phyloP scores from a whole-genome alignment of 1,139 yeast species.

The Pichia sp. region DNA sequence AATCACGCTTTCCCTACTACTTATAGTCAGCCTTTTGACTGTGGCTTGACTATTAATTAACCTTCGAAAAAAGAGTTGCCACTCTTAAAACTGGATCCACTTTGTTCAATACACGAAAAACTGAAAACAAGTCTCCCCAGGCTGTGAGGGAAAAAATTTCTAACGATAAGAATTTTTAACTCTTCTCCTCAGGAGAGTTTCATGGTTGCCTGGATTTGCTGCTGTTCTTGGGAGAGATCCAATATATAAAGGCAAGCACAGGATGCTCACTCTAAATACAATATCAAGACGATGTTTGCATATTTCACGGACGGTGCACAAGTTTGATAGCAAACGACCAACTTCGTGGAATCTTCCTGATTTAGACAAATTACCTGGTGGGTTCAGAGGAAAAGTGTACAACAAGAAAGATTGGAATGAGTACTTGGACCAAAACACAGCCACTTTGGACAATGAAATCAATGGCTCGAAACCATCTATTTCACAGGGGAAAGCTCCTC shows the following conservation, averaged over 20 bases:
- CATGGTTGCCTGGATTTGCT: neutral
- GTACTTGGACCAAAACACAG: constrained; percentile 24
- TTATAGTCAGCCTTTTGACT: neutral
- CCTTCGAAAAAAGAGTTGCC: neutral
- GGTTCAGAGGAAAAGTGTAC: constrained; percentile 31
- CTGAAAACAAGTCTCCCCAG: neutral
- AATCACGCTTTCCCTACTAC: neutral
- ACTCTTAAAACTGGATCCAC: neutral
- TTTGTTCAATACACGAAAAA: neutral
- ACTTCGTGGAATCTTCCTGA: constrained; percentile 29
- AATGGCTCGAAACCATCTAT: neutral
- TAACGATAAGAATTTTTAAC: neutral
- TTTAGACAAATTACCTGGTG: constrained; percentile 30
- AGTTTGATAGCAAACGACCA: constrained; percentile 19
- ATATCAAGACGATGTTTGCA: constrained; percentile 6
- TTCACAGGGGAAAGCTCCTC: constrained; percentile 29
- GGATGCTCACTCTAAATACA: neutral
- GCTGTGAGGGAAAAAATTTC: neutral
- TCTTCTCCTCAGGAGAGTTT: neutral
- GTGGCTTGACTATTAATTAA: neutral
- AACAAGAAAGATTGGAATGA: constrained; percentile 29
- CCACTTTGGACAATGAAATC: constrained; percentile 20
- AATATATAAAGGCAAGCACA: neutral
- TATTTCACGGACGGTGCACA: neutral
- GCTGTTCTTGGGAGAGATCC: neutral